Evolutionary conservation across 1,284 basidiomycete genomes (phyloP).

Genomic region (Marasmius sp.): DNA sequence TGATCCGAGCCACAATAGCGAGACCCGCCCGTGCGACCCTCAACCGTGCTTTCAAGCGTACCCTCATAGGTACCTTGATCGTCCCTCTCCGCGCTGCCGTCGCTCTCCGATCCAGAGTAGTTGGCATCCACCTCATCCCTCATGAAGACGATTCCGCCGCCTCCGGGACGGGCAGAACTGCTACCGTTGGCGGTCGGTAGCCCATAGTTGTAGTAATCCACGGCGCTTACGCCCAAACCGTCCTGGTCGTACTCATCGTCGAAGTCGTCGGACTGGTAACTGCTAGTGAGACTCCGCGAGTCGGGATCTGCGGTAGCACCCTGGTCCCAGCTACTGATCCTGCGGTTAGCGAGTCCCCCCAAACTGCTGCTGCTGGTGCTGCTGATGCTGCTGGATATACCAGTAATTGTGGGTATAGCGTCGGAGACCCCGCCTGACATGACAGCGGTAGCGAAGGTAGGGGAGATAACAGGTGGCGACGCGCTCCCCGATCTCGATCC

Average conservation of each 20-base stretch:
- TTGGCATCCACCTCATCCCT: background rate
- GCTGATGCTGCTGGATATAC: background rate
- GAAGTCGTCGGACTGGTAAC: background rate
- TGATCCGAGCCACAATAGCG: background rate
- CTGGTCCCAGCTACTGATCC: slow-evolving; percentile 1
- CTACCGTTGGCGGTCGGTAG: background rate
- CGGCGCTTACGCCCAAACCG: background rate
- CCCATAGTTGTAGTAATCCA: background rate
- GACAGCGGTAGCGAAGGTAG: background rate
- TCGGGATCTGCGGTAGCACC: background rate
- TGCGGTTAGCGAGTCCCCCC: background rate
- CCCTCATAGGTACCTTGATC: slow-evolving; percentile 1
- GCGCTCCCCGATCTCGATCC: background rate
- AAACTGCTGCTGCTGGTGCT: slow-evolving; percentile 1
- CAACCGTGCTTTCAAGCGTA: background rate
- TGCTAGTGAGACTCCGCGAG: background rate
- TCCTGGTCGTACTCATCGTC: background rate
- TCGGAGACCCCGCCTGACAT: background rate
- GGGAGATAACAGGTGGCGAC: background rate
- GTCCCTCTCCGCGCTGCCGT: background rate
- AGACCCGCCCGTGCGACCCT: background rate
- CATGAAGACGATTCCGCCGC: background rate
- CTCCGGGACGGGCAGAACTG: background rate
- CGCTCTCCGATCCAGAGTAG: background rate
- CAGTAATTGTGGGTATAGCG: background rate